Percentiles rank a stretch among this genome's conserved stretches.
These are phyloP conservation scores for Cladosporium sphaerospermum DNA, from an alignment of 2,329 filamentous ascomycete species.

Conservation along the genomic window DNA sequence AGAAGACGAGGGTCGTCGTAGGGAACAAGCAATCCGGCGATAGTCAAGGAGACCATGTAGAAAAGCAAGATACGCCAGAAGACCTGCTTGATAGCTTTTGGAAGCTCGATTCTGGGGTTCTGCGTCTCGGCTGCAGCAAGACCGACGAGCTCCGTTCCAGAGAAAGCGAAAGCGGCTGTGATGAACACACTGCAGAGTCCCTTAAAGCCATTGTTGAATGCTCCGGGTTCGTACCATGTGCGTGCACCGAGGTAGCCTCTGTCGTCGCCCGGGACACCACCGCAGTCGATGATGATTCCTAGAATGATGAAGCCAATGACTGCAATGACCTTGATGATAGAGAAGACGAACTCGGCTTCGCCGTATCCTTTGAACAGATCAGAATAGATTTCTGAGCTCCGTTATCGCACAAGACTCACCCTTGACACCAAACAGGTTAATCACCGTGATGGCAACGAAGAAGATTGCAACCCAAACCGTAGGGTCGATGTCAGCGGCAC, in stretches of 20 bases:
- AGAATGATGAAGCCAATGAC: conserved; percentile 58
- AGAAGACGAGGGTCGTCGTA: conserved; percentile 24
- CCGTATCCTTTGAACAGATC: conserved; percentile 17
- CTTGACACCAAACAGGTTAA: conserved; percentile 84
- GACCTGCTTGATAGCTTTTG: conserved; percentile 27
- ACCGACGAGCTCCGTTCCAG: conserved; percentile 52
- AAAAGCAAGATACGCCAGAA: conserved; percentile 28
- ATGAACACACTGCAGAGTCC: conserved; percentile 59
- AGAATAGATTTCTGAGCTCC: conserved; percentile 56
- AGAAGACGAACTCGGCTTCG: conserved; percentile 25
- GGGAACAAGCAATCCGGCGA: conserved; percentile 25
- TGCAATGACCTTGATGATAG: conserved; percentile 30
- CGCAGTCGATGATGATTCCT: conserved; percentile 52
- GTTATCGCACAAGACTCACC: conserved; percentile 74
- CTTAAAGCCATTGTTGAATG: conserved; percentile 54
- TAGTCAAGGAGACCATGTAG: conserved; percentile 26
- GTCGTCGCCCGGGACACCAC: conserved; percentile 45
- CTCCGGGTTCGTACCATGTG: conserved; percentile 43
- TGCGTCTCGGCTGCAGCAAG: conserved; percentile 46
- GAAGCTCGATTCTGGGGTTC: conserved; percentile 42
- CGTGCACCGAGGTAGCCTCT: conserved; percentile 16
- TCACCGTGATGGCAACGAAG: conserved; percentile 64
- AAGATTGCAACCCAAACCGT: conserved; percentile 81
- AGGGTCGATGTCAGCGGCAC: conserved; percentile 45
- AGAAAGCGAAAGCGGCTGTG: conserved; percentile 57